These are phyloP conservation scores for Ustilago hordei DNA, from an alignment of 1,284 basidiomycete genomes.

Conservation along the genomic window DNA sequence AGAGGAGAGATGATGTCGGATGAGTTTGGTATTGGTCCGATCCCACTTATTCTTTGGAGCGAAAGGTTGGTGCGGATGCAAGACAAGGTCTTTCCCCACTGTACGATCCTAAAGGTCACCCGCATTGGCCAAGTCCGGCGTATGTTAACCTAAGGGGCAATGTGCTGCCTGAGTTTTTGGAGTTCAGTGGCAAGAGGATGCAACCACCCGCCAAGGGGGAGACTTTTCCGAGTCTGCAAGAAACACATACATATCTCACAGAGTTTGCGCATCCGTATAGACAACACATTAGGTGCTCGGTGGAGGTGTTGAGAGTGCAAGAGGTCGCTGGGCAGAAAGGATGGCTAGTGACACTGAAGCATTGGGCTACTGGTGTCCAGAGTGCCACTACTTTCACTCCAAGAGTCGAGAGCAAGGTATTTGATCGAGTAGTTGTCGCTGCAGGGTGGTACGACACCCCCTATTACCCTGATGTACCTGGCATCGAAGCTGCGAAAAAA, in stretches of 20 bases:
- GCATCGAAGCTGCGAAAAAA: conserved; percentile 33
- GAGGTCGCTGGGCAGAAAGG: conserved; percentile 40
- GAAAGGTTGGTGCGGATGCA: conserved; percentile 20
- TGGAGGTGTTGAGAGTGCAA: conserved; percentile 53
- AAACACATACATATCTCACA: conserved; percentile 56
- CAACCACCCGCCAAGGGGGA: conserved; percentile 44
- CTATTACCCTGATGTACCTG: conserved; percentile 47
- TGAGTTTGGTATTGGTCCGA: conserved; percentile 62
- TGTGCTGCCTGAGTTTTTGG: conserved; percentile 61
- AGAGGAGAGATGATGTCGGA: conserved; percentile 57
- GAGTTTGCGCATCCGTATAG: conserved; percentile 41
- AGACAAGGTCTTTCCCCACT: conserved; percentile 34
- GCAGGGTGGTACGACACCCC: conserved; percentile 62
- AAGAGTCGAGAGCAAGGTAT: conserved; percentile 13
- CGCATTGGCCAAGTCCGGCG: conserved; percentile 60
- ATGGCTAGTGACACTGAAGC: conserved; percentile 44
- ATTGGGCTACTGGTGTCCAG: conserved; percentile 21
- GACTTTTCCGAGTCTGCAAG: conserved; percentile 53
- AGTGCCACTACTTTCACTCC: conserved; percentile 19
- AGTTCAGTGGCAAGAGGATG: conserved; percentile 51
- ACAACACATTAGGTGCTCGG: conserved; percentile 26
- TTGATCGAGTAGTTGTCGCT: conserved; percentile 54
- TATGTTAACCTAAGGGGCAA: conserved; percentile 62
- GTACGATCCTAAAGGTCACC: conserved; percentile 37
- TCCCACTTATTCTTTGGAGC: conserved; percentile 40